Evolutionary conservation across 2,329 filamentous ascomycete species (phyloP).

Genomic region (Thelonectria discophora): DNA sequence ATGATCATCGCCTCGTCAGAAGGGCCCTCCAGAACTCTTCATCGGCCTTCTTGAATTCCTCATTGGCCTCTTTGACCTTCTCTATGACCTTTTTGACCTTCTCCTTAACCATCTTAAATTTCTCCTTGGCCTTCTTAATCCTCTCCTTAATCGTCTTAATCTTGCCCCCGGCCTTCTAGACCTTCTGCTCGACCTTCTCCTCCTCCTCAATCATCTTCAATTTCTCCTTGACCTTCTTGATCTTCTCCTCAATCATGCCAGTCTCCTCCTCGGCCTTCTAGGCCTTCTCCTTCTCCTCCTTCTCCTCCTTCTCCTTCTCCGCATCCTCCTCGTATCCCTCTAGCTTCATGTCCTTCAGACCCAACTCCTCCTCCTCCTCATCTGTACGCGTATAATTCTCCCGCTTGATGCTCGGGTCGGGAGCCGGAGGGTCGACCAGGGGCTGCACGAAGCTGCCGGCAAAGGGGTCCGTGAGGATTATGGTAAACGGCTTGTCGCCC

Average conservation of each 20-base stretch:
- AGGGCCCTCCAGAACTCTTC: too few relatives aligned
- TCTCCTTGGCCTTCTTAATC: too few relatives aligned
- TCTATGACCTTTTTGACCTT: too few relatives aligned
- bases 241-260: slow-evolving; percentile 42
- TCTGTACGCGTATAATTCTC: slow-evolving; percentile 88
- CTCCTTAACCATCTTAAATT: too few relatives aligned
- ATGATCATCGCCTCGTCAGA: too few relatives aligned
- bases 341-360: slow-evolving; percentile 89
- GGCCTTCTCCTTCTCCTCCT: slow-evolving; percentile 14
- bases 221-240: slow-evolving; percentile 35
- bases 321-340: slow-evolving; percentile 76
- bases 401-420: slow-evolving; percentile 80
- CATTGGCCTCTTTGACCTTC: too few relatives aligned
- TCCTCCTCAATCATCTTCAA: slow-evolving; percentile 13
- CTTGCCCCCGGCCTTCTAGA: too few relatives aligned
- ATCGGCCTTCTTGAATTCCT: too few relatives aligned
- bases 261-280: slow-evolving; percentile 54
- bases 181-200: too few relatives aligned
- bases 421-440: slow-evolving; percentile 73
- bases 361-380: slow-evolving; percentile 93
- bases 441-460: slow-evolving; percentile 96
- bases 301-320: slow-evolving; percentile 41
- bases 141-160: too few relatives aligned
- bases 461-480: slow-evolving; percentile 86
- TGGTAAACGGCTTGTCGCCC: slow-evolving; percentile 81